phyloP scores from a whole-genome alignment of 805 yeast genomes.

The Debaryomyces hansenii region DNA sequence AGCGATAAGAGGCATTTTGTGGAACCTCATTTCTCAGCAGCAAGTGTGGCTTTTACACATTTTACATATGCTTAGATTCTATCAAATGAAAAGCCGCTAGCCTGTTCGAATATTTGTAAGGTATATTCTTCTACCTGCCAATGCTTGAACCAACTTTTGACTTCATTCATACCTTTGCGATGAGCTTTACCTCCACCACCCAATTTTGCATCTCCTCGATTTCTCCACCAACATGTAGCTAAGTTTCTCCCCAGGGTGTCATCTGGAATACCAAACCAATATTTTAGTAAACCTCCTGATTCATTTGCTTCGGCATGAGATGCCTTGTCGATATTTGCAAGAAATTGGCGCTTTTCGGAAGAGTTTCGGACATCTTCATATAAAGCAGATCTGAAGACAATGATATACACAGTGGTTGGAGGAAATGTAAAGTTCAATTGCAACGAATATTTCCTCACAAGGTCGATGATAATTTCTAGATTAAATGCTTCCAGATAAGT shows the following conservation, averaged over 20 bases:
- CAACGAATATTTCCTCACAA: constrained; percentile 13
- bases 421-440: constrained; percentile 9
- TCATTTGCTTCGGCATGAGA: constrained; percentile 36
- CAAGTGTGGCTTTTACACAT: too few relatives aligned
- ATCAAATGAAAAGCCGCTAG: neutral
- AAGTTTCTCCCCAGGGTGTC: constrained; percentile 28
- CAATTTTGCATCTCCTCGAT: constrained; percentile 22
- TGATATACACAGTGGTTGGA: constrained; percentile 23
- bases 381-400: constrained; percentile 34
- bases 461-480: constrained; percentile 18
- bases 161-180: constrained; percentile 28
- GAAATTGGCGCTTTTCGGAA: constrained; percentile 20
- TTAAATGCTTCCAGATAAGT: constrained; percentile 26
- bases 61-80: too few relatives aligned
- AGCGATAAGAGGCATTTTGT: too few relatives aligned
- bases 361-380: constrained; percentile 23
- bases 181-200: constrained; percentile 38
- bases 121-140: constrained; percentile 38
- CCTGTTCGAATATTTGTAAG: constrained; percentile 7
- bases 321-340: constrained; percentile 28
- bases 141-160: constrained; percentile 29
- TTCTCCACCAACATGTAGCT: constrained; percentile 42
- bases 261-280: constrained; percentile 41
- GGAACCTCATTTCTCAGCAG: too few relatives aligned
- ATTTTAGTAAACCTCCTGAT: constrained; percentile 38